Percentiles rank a stretch among this genome's conserved stretches.
phyloP scores from a whole-genome alignment of 495 filamentous ascomycete species.

The Parathielavia hyrcaniae region DNA sequence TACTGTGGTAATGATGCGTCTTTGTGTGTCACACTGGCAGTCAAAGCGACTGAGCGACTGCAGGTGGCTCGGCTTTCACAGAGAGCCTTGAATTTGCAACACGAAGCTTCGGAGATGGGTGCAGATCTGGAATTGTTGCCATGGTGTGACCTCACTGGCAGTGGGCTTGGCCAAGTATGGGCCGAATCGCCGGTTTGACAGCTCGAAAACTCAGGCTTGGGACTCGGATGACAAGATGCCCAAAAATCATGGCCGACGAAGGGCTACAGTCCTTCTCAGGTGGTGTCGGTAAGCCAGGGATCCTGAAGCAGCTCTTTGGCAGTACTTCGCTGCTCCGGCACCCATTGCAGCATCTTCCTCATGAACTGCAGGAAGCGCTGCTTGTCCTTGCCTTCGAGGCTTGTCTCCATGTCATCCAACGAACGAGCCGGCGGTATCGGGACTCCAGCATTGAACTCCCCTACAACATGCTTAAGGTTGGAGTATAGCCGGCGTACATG shows the following conservation, averaged over 20 bases:
- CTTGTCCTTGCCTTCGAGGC: constrained; percentile 35
- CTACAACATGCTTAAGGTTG: constrained; percentile 10
- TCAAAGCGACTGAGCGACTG: neutral
- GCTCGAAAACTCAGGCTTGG: too few relatives aligned
- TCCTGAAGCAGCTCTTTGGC: constrained; percentile 42
- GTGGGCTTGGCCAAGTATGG: neutral
- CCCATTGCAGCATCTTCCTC: constrained; percentile 46
- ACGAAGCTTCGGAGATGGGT: neutral
- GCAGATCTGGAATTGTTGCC: constrained; percentile 1
- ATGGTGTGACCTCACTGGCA: neutral
- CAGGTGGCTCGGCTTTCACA: neutral
- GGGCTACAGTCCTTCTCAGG: too few relatives aligned
- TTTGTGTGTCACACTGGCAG: constrained; percentile 1
- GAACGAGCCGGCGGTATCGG: constrained; percentile 7
- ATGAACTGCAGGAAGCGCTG: constrained; percentile 42
- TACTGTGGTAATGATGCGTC: too few relatives aligned
- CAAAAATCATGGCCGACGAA: too few relatives aligned
- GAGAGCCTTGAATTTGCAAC: neutral
- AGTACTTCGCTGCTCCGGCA: constrained; percentile 40
- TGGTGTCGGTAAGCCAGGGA: constrained; percentile 32
- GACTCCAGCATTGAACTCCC: constrained; percentile 33
- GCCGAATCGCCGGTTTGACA: neutral
- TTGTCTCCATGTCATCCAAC: constrained; percentile 34
- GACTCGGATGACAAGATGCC: too few relatives aligned
- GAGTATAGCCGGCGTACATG: too few relatives aligned